Evolutionary conservation across 2,329 filamentous ascomycete genomes (phyloP).

Genomic region (Thyridium curvatum): DNA sequence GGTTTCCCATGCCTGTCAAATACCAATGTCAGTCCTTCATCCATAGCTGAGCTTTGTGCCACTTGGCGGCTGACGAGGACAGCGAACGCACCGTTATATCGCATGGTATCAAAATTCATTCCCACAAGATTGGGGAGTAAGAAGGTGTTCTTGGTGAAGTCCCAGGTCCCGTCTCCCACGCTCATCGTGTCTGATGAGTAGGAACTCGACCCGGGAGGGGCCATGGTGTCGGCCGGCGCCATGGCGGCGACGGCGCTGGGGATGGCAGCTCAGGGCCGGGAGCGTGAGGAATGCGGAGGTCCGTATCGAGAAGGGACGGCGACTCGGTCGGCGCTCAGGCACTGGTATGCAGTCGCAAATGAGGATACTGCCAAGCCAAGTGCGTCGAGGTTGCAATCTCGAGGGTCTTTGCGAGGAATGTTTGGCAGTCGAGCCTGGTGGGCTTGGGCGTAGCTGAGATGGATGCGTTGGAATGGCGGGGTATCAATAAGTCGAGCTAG

Average conservation of each 20-base stretch:
- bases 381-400: too few relatives aligned
- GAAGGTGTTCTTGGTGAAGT: slow-evolving; percentile 70
- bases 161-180: slow-evolving; percentile 81
- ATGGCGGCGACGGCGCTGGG: slow-evolving; percentile 39
- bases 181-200: slow-evolving; percentile 70
- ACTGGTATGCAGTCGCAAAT: too few relatives aligned
- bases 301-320: too few relatives aligned
- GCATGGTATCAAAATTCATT: slow-evolving; percentile 75
- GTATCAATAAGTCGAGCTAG: too few relatives aligned
- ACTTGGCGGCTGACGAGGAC: neutral
- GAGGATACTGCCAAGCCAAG: too few relatives aligned
- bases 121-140: slow-evolving; percentile 71
- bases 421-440: too few relatives aligned
- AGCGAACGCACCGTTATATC: slow-evolving; percentile 64
- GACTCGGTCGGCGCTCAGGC: too few relatives aligned
- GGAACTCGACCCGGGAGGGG: slow-evolving; percentile 63
- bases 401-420: too few relatives aligned
- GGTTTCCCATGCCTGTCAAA: slow-evolving; percentile 68
- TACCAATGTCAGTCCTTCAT: slow-evolving; percentile 6
- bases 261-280: neutral
- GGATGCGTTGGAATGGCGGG: too few relatives aligned
- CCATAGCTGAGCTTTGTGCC: neutral
- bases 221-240: slow-evolving; percentile 56
- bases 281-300: slow-evolving; percentile 2
- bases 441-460: too few relatives aligned